Conservation (phyloP, 2,329 filamentous ascomycete species). For the Cladophialophora exuberans region DNA sequence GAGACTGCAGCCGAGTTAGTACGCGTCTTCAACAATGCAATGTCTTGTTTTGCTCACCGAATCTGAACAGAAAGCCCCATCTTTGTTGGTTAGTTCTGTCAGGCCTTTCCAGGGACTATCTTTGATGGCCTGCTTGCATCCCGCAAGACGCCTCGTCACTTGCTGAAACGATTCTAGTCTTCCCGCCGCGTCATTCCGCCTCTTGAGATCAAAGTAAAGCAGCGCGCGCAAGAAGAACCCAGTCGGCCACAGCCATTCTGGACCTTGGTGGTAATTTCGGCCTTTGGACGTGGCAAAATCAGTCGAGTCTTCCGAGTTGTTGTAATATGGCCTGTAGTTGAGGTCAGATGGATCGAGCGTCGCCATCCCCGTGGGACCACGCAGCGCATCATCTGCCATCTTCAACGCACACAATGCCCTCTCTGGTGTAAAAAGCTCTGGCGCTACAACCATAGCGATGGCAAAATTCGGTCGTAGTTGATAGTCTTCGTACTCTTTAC, state of each 20-base stretch:
- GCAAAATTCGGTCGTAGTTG: conserved; percentile 93
- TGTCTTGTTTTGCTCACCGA: conserved; percentile 65
- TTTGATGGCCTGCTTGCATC: conserved; percentile 82
- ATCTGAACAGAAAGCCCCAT: conserved; percentile 80
- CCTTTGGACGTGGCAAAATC: conserved; percentile 94
- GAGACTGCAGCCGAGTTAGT: conserved; percentile 60
- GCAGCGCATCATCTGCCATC: conserved; percentile 75
- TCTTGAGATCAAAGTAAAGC: conserved; percentile 82
- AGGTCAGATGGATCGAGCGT: conserved; percentile 89
- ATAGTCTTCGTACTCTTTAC: conserved; percentile 97
- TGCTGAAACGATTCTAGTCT: conserved; percentile 91
- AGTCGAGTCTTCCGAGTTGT: conserved; percentile 88
- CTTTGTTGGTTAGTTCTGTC: conserved; percentile 89
- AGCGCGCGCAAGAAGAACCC: conserved; percentile 93
- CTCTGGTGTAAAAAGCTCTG: conserved; percentile 77
- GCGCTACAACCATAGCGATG: conserved; percentile 92
- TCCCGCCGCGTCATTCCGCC: conserved; percentile 68
- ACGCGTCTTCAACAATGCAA: not conserved
- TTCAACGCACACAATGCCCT: conserved; percentile 81
- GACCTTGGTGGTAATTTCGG: conserved; percentile 96
- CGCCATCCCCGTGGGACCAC: conserved; percentile 90
- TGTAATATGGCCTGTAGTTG: conserved; percentile 93
- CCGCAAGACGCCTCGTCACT: conserved; percentile 78
- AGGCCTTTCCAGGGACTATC: conserved; percentile 86
- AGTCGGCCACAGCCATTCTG: conserved; percentile 97